These are phyloP conservation scores for Plasmodium falciparum DNA, from an alignment of 169 alveolate genomes.

Conservation along the genomic window DNA sequence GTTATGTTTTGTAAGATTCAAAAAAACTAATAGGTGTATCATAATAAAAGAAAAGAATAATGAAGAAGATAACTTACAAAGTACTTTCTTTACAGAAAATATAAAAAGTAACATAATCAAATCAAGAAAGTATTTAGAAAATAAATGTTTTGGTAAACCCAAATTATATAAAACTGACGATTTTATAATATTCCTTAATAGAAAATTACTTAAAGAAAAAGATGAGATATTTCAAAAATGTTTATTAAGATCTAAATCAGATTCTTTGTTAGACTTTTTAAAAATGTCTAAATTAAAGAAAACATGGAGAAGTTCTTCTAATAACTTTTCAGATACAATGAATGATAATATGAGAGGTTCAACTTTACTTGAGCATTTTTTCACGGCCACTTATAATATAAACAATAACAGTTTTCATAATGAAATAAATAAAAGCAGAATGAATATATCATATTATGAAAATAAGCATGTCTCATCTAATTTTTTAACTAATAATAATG, in stretches of 20 bases:
- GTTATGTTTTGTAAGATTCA: not conserved
- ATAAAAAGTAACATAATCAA: slow-evolving; percentile 13
- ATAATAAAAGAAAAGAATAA: not conserved
- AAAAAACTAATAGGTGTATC: not conserved
- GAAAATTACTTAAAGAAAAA: slow-evolving; percentile 51
- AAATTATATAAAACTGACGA: slow-evolving; percentile 62
- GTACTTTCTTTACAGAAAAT: not conserved
- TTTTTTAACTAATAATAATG: not conserved
- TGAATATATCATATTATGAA: slow-evolving; percentile 31
- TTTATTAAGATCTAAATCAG: slow-evolving; percentile 61
- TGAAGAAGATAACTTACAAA: not conserved
- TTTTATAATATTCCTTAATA: slow-evolving; percentile 37
- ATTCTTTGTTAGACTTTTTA: slow-evolving; percentile 62
- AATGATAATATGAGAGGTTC: slow-evolving; percentile 17
- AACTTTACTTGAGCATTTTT: slow-evolving; percentile 40
- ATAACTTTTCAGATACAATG: not conserved
- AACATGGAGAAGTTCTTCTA: slow-evolving; percentile 7
- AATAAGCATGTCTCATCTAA: slow-evolving; percentile 1
- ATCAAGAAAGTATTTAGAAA: slow-evolving; percentile 1
- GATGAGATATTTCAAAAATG: slow-evolving; percentile 52
- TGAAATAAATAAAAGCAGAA: slow-evolving; percentile 15
- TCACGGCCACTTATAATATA: slow-evolving; percentile 48
- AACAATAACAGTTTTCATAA: not conserved
- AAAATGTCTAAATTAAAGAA: slow-evolving; percentile 21
- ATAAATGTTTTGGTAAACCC: slow-evolving; percentile 70